phyloP scores from a whole-genome alignment of 768 basidiomycete species.

The Sarcodon aspratus region DNA sequence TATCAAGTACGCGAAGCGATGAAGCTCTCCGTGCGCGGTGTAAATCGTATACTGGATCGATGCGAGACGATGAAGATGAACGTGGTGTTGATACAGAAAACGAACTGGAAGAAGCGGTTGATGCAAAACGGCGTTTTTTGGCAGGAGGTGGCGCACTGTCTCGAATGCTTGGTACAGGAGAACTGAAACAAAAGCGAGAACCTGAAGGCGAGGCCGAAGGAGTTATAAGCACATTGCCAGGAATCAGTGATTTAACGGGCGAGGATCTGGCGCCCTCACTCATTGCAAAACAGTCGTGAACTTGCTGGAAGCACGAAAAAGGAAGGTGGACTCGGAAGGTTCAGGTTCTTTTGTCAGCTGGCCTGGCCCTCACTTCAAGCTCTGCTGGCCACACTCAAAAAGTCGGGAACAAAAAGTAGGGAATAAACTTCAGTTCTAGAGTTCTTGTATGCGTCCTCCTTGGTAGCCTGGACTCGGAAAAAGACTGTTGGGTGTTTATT shows the following conservation, averaged over 20 bases:
- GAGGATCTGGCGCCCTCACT: too few species aligned
- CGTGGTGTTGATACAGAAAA: slow-evolving; percentile 9
- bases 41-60: slow-evolving; percentile 25
- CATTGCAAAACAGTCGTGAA: too few species aligned
- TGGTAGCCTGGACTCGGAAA: too few species aligned
- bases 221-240: slow-evolving; percentile 26
- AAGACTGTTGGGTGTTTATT: too few species aligned
- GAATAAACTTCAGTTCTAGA: too few species aligned
- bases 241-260: neutral
- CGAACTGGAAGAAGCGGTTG: slow-evolving; percentile 27
- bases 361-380: too few species aligned
- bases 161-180: slow-evolving; percentile 8
- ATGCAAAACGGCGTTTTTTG: slow-evolving; percentile 38
- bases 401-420: too few species aligned
- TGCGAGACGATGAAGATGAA: slow-evolving; percentile 5
- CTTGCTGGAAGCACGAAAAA: too few species aligned
- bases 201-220: slow-evolving; percentile 44
- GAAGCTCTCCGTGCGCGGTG: slow-evolving; percentile 47
- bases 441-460: too few species aligned
- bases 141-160: slow-evolving; percentile 23
- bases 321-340: too few species aligned
- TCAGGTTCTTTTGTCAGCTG: too few species aligned
- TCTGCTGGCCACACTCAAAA: too few species aligned
- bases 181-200: slow-evolving; percentile 14
- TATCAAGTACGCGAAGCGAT: slow-evolving; percentile 40